These are phyloP conservation scores for Xylariomycetidae sp. DNA, from an alignment of 2,329 filamentous ascomycete species.

Conservation along the genomic window DNA sequence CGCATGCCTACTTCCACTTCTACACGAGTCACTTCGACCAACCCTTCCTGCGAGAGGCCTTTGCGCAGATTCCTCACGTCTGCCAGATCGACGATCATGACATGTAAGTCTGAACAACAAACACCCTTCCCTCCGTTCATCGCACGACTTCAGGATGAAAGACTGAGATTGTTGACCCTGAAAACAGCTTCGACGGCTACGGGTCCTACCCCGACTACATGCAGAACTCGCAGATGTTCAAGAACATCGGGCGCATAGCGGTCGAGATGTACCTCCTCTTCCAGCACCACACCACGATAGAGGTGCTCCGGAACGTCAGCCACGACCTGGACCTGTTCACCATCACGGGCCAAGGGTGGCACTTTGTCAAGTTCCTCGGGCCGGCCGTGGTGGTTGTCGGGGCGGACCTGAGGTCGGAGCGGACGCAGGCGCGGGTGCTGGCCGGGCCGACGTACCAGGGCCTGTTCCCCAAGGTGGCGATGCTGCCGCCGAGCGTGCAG, in stretches of 20 bases:
- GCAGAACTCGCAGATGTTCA: constrained; percentile 96
- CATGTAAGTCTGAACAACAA: constrained; percentile 62
- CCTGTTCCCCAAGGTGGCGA: constrained; percentile 90
- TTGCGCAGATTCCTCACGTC: constrained; percentile 94
- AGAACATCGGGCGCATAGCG: constrained; percentile 92
- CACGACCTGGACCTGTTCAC: constrained; percentile 93
- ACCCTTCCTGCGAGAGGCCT: constrained; percentile 87
- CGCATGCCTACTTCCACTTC: constrained; percentile 97
- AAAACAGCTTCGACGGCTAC: constrained; percentile 94
- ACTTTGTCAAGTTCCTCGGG: constrained; percentile 95
- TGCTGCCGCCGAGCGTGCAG: constrained; percentile 86
- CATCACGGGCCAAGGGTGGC: constrained; percentile 95
- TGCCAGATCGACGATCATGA: constrained; percentile 95
- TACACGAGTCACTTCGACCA: constrained; percentile 99
- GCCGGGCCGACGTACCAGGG: constrained; percentile 96
- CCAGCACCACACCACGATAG: constrained; percentile 94
- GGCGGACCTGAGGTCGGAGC: constrained; percentile 85
- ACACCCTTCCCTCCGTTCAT: background rate
- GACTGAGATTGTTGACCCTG: too few relatives aligned
- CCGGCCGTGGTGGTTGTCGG: constrained; percentile 87
- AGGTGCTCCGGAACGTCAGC: constrained; percentile 83
- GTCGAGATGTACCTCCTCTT: constrained; percentile 98
- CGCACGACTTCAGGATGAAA: too few relatives aligned
- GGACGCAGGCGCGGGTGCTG: constrained; percentile 86
- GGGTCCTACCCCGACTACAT: constrained; percentile 97